phyloP scores from a whole-genome alignment of 768 basidiomycete genomes.

The Kwoniella sp. region DNA sequence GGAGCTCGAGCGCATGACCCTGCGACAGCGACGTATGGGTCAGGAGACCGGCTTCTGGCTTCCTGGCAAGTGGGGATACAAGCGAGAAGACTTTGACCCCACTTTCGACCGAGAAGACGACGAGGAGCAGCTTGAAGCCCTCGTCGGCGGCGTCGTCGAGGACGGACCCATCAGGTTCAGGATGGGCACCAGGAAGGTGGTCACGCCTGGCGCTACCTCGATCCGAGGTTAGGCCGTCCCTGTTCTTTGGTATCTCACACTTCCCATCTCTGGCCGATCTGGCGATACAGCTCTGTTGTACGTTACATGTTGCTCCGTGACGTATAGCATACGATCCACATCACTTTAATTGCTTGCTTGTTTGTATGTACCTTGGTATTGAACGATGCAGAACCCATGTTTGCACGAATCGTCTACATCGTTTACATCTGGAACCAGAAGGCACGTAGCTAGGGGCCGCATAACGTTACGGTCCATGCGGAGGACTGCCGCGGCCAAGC shows the following conservation, averaged over 20 bases:
- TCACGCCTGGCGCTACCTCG: constrained; percentile 10
- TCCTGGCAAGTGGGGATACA: constrained; percentile 25
- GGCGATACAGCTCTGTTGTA: not conserved
- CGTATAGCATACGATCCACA: too few species aligned
- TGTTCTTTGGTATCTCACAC: too few species aligned
- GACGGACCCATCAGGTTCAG: constrained; percentile 33
- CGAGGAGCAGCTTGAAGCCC: constrained; percentile 10
- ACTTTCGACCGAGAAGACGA: constrained; percentile 11
- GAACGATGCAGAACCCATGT: too few species aligned
- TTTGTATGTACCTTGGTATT: too few species aligned
- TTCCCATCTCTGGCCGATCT: too few species aligned
- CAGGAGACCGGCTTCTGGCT: constrained; percentile 19
- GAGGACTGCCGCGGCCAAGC: too few species aligned
- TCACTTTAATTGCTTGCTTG: too few species aligned
- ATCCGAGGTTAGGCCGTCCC: not conserved
- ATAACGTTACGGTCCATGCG: too few species aligned
- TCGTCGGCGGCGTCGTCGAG: constrained; percentile 22
- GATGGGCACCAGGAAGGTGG: constrained; percentile 8
- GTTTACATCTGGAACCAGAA: too few species aligned
- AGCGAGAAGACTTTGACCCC: constrained; percentile 24
- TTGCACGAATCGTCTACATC: too few species aligned
- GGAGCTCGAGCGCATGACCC: constrained; percentile 12
- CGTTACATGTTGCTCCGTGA: too few species aligned
- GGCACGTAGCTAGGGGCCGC: too few species aligned
- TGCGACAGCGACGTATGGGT: constrained; percentile 21